Evolutionary conservation across 805 yeast species (phyloP).

Genomic region (Saccharomycopsis amapae): DNA sequence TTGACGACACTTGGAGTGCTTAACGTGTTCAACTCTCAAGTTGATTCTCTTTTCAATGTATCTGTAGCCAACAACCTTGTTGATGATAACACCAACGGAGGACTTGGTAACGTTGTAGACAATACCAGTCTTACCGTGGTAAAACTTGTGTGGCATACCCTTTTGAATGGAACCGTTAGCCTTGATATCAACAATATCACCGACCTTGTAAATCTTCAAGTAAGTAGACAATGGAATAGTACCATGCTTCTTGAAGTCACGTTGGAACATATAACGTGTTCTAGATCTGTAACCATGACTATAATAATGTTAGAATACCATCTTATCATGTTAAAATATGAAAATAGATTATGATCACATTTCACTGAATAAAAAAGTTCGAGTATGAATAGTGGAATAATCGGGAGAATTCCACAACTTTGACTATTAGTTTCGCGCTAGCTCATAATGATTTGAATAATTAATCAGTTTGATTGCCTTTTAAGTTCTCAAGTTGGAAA

Average conservation of each 20-base stretch:
- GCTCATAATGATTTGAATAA: no score
- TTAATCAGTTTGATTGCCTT: no score
- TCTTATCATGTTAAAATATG: no score
- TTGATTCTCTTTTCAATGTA: slow-evolving; percentile 98
- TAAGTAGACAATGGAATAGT: slow-evolving; percentile 89
- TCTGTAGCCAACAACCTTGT: slow-evolving; percentile 99
- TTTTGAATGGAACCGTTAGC: slow-evolving; percentile 99
- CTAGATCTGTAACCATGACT: slow-evolving; percentile 99
- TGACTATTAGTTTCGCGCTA: no score
- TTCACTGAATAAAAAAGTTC: no score
- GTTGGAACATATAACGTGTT: slow-evolving; percentile 99
- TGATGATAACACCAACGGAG: slow-evolving; percentile 94
- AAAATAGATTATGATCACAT: no score
- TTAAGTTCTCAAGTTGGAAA: no score
- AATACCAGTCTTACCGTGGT: slow-evolving; percentile 99
- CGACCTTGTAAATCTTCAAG: slow-evolving; percentile 97
- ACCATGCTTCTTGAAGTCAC: slow-evolving; percentile 98
- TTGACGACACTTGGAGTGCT: slow-evolving; percentile 99
- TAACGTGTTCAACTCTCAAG: slow-evolving; percentile 97
- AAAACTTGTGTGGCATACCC: slow-evolving; percentile 99
- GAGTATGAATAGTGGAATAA: no score
- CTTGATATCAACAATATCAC: slow-evolving; percentile 98
- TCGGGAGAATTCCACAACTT: no score
- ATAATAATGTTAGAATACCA: no score
- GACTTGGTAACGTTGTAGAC: slow-evolving; percentile 98